These are phyloP conservation scores for Fusarium anguioides DNA, from an alignment of 2,329 filamentous ascomycete species.

Conservation along the genomic window DNA sequence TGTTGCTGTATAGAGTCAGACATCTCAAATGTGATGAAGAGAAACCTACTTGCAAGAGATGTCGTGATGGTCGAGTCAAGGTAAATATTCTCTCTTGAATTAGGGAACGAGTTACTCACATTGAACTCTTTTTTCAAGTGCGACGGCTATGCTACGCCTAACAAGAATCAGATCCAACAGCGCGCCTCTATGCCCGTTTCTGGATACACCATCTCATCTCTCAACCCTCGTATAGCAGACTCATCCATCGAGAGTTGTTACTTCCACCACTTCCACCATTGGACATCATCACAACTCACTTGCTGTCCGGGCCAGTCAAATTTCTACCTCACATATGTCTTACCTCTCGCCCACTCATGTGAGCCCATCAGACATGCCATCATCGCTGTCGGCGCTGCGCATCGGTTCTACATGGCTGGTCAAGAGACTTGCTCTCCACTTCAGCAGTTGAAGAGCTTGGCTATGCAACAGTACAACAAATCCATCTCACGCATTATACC, in stretches of 20 bases:
- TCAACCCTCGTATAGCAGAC: conserved; percentile 8
- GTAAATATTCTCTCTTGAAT: neutral
- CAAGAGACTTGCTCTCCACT: conserved; percentile 25
- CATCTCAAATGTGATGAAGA: conserved; percentile 46
- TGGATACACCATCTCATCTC: neutral
- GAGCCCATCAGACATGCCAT: conserved; percentile 28
- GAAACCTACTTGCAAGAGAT: conserved; percentile 40
- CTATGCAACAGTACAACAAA: conserved; percentile 39
- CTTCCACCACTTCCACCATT: conserved; percentile 36
- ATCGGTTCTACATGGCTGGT: conserved; percentile 30
- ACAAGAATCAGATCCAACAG: conserved; percentile 4
- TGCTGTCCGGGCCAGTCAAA: conserved; percentile 18
- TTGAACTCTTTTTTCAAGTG: too few relatives aligned
- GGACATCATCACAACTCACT: conserved; percentile 33
- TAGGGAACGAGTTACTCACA: neutral
- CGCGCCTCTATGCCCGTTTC: neutral
- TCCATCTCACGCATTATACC: conserved; percentile 34
- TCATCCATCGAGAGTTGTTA: conserved; percentile 26
- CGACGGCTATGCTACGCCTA: conserved; percentile 34
- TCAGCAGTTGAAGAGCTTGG: conserved; percentile 29
- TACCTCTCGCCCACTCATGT: conserved; percentile 27
- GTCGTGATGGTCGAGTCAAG: conserved; percentile 24
- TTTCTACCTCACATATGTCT: conserved; percentile 23
- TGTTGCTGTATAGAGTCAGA: conserved; percentile 21
- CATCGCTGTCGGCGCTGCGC: conserved; percentile 32